phyloP scores from a whole-genome alignment of 2,329 filamentous ascomycete genomes.

The Samsoniella hepiali region DNA sequence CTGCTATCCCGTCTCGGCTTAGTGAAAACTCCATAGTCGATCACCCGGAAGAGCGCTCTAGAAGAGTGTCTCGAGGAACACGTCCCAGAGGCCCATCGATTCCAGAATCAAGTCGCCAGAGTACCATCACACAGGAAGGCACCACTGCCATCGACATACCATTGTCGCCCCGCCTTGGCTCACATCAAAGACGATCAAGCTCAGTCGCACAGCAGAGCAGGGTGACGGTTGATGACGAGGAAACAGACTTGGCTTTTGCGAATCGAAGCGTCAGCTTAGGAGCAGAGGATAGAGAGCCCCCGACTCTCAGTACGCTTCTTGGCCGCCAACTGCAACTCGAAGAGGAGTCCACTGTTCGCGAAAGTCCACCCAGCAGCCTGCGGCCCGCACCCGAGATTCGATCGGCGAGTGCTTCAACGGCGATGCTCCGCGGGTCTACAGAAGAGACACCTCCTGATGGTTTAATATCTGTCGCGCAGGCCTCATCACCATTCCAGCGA shows the following conservation, averaged over 20 bases:
- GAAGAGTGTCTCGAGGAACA: conserved; percentile 30
- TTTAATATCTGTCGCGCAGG: conserved; percentile 37
- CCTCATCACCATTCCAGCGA: conserved; percentile 45
- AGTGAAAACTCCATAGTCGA: conserved; percentile 77
- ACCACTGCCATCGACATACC: conserved; percentile 71
- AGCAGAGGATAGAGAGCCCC: conserved; percentile 60
- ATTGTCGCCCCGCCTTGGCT: conserved; percentile 60
- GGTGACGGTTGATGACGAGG: conserved; percentile 53
- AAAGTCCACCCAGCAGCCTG: conserved; percentile 28
- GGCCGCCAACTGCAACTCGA: conserved; percentile 42
- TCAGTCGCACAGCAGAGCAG: conserved; percentile 65
- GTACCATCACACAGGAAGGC: conserved; percentile 46
- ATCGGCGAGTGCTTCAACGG: conserved; percentile 37
- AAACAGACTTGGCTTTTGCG: conserved; percentile 58
- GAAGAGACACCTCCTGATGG: conserved; percentile 47
- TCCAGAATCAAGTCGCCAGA: conserved; percentile 35
- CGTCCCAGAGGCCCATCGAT: conserved; percentile 27
- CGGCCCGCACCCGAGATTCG: conserved; percentile 43
- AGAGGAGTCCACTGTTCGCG: conserved; percentile 29
- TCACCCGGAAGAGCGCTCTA: conserved; percentile 29
- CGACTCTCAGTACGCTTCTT: conserved; percentile 62
- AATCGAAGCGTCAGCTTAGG: conserved; percentile 68
- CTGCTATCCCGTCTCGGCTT: conserved; percentile 87
- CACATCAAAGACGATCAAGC: conserved; percentile 60
- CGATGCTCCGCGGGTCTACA: conserved; percentile 40